Conservation (phyloP, 331 rosid species). For the Quercus lobata region DNA sequence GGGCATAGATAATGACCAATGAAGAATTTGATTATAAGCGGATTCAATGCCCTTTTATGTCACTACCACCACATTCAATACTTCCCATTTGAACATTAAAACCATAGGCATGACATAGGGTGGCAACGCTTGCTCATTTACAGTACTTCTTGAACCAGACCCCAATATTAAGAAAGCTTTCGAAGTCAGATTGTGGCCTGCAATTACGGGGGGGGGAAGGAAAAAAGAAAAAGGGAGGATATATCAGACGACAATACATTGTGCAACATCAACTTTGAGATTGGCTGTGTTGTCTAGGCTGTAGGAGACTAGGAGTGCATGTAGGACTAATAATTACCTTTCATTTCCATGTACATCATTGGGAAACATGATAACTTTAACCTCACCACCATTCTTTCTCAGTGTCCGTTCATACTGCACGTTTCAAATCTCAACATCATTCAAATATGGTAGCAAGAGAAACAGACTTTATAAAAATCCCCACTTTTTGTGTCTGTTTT, state of each 20-base stretch:
- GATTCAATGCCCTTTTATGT: background rate
- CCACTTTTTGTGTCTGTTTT: background rate
- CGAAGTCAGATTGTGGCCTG: conserved; percentile 94
- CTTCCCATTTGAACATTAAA: background rate
- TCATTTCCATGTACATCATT: conserved; percentile 70
- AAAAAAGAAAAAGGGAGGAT: background rate
- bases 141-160: conserved; percentile 79
- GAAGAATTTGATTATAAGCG: background rate
- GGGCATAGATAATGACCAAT: background rate
- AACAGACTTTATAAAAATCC: background rate
- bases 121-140: conserved; percentile 36
- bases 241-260: conserved; percentile 10
- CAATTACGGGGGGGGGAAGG: background rate
- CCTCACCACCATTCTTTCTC: conserved; percentile 64
- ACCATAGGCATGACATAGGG: background rate
- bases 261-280: background rate
- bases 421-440: conserved; percentile 22
- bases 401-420: conserved; percentile 75
- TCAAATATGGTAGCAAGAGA: background rate
- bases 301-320: background rate
- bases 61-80: background rate
- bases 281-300: background rate
- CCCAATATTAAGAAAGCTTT: conserved; percentile 79
- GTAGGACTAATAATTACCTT: conserved; percentile 39
- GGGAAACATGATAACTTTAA: conserved; percentile 74